phyloP scores from a whole-genome alignment of 768 basidiomycete species.

The Calocybe gangraenosa region DNA sequence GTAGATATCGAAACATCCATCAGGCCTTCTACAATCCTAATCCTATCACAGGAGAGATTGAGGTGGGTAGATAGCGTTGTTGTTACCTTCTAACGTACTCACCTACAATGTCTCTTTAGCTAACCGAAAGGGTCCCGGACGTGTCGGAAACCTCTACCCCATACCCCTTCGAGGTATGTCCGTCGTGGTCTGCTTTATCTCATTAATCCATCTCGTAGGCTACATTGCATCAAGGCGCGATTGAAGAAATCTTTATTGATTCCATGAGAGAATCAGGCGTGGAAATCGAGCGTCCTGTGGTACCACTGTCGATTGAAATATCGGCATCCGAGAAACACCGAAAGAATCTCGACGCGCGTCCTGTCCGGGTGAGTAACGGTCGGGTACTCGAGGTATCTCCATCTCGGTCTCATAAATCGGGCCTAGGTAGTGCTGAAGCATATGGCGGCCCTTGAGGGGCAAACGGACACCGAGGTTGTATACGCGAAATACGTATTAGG shows the following conservation, averaged over 20 bases:
- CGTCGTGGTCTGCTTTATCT: background rate
- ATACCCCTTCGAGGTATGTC: conserved; percentile 63
- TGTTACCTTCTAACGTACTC: background rate
- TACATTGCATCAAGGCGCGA: conserved; percentile 61
- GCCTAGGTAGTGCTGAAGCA: conserved; percentile 42
- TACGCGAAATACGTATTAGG: conserved; percentile 75
- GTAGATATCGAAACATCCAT: background rate
- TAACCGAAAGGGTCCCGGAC: conserved; percentile 59
- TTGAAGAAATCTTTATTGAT: conserved; percentile 55
- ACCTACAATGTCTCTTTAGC: conserved; percentile 33
- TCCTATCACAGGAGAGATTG: conserved; percentile 49
- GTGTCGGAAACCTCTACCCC: conserved; percentile 59
- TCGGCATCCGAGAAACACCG: conserved; percentile 36
- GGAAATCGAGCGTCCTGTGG: conserved; percentile 45
- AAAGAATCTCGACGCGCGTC: conserved; percentile 33
- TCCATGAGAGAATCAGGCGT: conserved; percentile 46
- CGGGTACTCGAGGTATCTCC: background rate
- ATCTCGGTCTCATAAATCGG: background rate
- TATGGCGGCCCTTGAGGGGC: conserved; percentile 27
- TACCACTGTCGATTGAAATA: conserved; percentile 46
- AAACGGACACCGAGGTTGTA: conserved; percentile 49
- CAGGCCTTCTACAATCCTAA: conserved; percentile 77
- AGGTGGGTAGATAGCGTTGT: conserved; percentile 32
- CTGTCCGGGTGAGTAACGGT: conserved; percentile 30
- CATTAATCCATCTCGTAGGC: conserved; percentile 26